Evolutionary conservation across 345 rosid species (phyloP), one percentile per base, ranked within the genome.

Genomic region (Syzygium grande): DNA sequence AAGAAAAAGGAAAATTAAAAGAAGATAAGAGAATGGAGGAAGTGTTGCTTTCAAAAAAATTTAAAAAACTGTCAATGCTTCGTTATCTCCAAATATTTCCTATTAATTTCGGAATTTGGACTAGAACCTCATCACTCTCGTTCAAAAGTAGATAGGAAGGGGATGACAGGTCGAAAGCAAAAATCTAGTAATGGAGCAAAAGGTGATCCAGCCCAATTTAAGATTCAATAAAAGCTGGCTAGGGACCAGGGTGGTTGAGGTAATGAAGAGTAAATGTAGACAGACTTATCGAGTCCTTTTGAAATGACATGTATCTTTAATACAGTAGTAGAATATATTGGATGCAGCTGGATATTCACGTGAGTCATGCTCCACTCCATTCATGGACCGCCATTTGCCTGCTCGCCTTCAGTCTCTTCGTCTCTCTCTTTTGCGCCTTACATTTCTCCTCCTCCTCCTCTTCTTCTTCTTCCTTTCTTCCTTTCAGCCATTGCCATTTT

Each of bases 101-200:
- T 23, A 56, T 3, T 23, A 56, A 23, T 23, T 56, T 56, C 13
- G 2, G 13, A 23, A 56, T 56, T 23, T 9, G 13, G 12, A 23
- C 13, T 23, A 23, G 13, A 1, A 56, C n/a, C 61, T 22, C 13
- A 17, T 1, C 13, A 4, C n/a, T 23, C 12, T 23, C 13, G 1
- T 56, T 4, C 43, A 41, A 41, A 41, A 41, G 43, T 41, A 41
- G 43, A 41, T 41, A 41, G 43, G 1, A 56, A 23, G n/a, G 23
- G 22, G 61, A 56, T 23, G 5, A 56, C 6, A 2, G 3, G 29
- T 58, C 1, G 1, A 58, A 58, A 1, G 25, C 29, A 58, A 10
- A 25, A 11, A 25, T 58, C 0, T 58, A 10, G 0, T 58, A 25
- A 11, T 0, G 6, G 1, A 58, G 2, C 0, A 6, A 58, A 23